These are phyloP conservation scores for Metarhizium sp. DNA, from an alignment of 2,329 filamentous ascomycete genomes.

Conservation along the genomic window DNA sequence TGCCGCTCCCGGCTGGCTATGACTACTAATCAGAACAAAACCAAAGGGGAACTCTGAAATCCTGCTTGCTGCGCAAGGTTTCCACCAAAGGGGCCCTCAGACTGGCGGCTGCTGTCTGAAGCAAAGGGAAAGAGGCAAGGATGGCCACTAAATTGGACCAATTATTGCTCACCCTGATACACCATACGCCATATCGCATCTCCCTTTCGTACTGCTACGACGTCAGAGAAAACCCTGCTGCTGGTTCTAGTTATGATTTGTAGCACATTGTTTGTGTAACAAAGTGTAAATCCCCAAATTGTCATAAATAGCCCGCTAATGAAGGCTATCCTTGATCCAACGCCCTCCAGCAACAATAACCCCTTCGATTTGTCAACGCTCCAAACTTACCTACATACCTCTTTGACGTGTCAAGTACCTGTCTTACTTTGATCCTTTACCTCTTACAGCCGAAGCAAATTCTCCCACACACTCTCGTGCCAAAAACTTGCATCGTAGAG, in stretches of 20 bases:
- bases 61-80: neutral
- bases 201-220: neutral
- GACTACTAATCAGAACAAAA: neutral
- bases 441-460: neutral
- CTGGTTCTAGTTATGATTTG: neutral
- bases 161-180: neutral
- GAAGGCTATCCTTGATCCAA: neutral
- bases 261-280: neutral
- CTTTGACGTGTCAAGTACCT: too few relatives aligned
- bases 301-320: neutral
- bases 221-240: conserved; percentile 6
- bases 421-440: neutral
- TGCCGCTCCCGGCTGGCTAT: neutral
- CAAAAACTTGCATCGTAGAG: neutral
- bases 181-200: neutral
- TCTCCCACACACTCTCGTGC: neutral
- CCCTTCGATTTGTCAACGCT: too few relatives aligned
- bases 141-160: neutral
- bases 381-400: too few relatives aligned
- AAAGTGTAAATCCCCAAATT: neutral
- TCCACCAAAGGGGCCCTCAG: neutral
- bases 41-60: neutral
- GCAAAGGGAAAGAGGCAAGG: neutral
- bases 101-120: neutral
- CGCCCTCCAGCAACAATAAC: neutral